Percentiles rank a stretch among this genome's conserved stretches.
Conservation (phyloP, 306 rosid genomes). For the Dryas drummondii region DNA sequence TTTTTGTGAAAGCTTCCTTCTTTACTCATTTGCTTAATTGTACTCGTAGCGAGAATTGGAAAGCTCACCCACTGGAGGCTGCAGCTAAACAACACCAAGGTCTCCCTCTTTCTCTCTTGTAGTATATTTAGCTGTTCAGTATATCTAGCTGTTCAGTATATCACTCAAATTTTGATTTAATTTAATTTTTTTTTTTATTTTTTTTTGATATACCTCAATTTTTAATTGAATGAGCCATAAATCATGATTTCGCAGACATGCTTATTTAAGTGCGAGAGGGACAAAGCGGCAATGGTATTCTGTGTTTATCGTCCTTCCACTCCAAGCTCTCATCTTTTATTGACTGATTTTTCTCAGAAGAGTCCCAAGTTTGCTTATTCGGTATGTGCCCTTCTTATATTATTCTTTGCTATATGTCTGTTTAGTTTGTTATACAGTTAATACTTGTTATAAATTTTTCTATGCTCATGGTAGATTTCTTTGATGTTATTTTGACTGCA, state of each 20-base stretch:
- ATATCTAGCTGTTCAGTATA: not conserved
- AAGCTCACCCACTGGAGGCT: constrained; percentile 6
- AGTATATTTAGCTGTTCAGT: not conserved
- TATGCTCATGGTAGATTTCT: constrained; percentile 8
- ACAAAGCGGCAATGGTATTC: constrained; percentile 48
- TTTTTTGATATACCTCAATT: not conserved
- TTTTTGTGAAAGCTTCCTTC: not conserved
- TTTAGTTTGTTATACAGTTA: not conserved
- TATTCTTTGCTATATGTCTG: not conserved
- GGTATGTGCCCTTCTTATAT: constrained; percentile 37
- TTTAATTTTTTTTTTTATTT: no score
- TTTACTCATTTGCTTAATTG: not conserved
- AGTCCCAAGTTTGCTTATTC: constrained; percentile 45
- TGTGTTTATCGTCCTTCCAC: constrained; percentile 44
- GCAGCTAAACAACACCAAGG: constrained; percentile 2
- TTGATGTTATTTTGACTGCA: not conserved
- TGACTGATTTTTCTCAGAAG: constrained; percentile 40
- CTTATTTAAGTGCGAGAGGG: constrained; percentile 26
- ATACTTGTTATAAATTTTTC: not conserved
- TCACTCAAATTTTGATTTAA: not conserved
- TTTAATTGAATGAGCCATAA: not conserved
- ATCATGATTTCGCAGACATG: constrained; percentile 13
- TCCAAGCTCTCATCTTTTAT: constrained; percentile 44
- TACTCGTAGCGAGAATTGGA: not conserved
- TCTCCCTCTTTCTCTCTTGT: not conserved